Evolutionary conservation across 2,329 filamentous ascomycete species (phyloP), one percentile per base, ranked within the genome.

Genomic region (Microdochium bolleyi): DNA sequence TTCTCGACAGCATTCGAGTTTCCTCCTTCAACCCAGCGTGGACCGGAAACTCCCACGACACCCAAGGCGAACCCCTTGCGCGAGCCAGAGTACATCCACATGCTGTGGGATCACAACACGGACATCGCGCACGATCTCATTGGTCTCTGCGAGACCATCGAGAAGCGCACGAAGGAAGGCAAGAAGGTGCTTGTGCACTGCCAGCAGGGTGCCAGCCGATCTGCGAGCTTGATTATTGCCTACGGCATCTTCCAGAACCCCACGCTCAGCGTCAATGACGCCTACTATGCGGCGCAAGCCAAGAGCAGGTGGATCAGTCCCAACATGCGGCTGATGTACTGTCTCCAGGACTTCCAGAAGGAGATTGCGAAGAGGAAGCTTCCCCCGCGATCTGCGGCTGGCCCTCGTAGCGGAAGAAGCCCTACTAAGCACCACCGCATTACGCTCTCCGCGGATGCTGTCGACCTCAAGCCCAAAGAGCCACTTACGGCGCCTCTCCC

Each of bases 261-360:
- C 1, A 78, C 83, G 5, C 71, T 90, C 61, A 89, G 79, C 59
- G 88, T 92, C 51, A 91, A 92, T 62, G 88, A 92, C 65, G 88
- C 89, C 2, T 94, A 94, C 64, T 84, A 90, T 64, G 80, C 84
- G 2, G 88, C 89, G 2, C 90, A 95, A 69, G 78, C 82, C 52
- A 87, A 87, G 70, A 94, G 89, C 67, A 83, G 79, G 63, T 95
- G 89, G 89, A 92, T 95, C 60, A 91, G 89, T 54, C 89, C 89
- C 0, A 95, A 95, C 67, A 95, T 95, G 89, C 89, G 89, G 59
- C 76, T 95, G 59, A 91, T 95, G 78, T 94, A 94, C 76, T 91
- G 89, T 59, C 73, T 95, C 49, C 88, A 92, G 66, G 88, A 92
- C 62, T 92, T 92, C 64, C 83, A 85, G 59, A 85, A 85, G 62